Evolutionary conservation across 805 yeast genomes (phyloP).

Genomic region (Priceomyces fermenticarens): DNA sequence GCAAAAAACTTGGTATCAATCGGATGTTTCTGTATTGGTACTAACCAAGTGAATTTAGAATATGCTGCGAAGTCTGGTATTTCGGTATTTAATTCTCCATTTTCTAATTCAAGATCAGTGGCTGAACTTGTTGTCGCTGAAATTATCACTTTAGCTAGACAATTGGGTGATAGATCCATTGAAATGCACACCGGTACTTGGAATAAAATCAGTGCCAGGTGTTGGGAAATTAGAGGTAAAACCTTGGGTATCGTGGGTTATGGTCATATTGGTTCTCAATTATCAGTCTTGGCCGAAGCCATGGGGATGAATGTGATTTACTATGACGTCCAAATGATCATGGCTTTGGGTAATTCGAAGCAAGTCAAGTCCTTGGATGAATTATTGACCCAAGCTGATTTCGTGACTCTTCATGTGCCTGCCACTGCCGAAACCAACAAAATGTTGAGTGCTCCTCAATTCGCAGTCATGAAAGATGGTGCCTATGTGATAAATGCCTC

Average conservation of each 20-base stretch:
- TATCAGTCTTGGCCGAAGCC: slow-evolving; percentile 94
- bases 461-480: slow-evolving; percentile 95
- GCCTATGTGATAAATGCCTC: slow-evolving; percentile 93
- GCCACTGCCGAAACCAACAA: slow-evolving; percentile 90
- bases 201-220: slow-evolving; percentile 92
- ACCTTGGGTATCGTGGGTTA: slow-evolving; percentile 96
- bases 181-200: slow-evolving; percentile 96
- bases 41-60: slow-evolving; percentile 93
- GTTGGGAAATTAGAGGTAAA: slow-evolving; percentile 99
- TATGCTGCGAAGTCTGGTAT: slow-evolving; percentile 90
- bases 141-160: slow-evolving; percentile 91
- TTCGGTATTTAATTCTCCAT: slow-evolving; percentile 97
- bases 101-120: slow-evolving; percentile 96
- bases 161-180: slow-evolving; percentile 92
- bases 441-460: slow-evolving; percentile 84
- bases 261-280: slow-evolving; percentile 97
- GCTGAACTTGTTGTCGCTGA: slow-evolving; percentile 97
- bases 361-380: slow-evolving; percentile 87
- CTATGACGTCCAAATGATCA: slow-evolving; percentile 87
- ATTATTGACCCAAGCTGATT: slow-evolving; percentile 76
- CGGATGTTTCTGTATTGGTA: slow-evolving; percentile 99
- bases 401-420: slow-evolving; percentile 92
- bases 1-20: slow-evolving; percentile 87
- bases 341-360: slow-evolving; percentile 95
- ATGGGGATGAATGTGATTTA: slow-evolving; percentile 96